Evolutionary conservation across 2,329 filamentous ascomycete species (phyloP).

Genomic region (Penicillium polonicum): DNA sequence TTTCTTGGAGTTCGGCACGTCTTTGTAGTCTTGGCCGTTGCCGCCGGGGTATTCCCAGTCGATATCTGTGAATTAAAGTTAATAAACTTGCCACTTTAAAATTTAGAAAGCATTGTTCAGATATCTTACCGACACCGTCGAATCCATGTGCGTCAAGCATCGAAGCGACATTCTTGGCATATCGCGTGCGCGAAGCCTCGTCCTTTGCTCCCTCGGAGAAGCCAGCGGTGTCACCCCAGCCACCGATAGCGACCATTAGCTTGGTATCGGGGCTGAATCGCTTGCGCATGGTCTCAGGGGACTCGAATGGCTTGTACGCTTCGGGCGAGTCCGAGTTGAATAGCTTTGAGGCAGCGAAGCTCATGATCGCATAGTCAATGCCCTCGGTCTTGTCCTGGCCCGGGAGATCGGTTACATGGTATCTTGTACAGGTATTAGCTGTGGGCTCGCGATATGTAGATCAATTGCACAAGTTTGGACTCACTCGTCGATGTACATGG

Average conservation of each 20-base stretch:
- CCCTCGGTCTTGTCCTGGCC: slow-evolving; percentile 37
- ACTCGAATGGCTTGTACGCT: slow-evolving; percentile 55
- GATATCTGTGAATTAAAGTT: slow-evolving; percentile 49
- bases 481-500: slow-evolving; percentile 52
- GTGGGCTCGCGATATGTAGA: no score
- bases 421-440: slow-evolving; percentile 34
- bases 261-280: slow-evolving; percentile 58
- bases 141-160: slow-evolving; percentile 64
- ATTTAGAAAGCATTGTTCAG: not conserved
- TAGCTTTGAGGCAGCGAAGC: slow-evolving; percentile 53
- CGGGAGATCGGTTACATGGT: slow-evolving; percentile 42
- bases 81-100: slow-evolving; percentile 9
- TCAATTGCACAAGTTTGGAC: slow-evolving; percentile 11
- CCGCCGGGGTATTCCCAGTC: slow-evolving; percentile 66
- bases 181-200: slow-evolving; percentile 54
- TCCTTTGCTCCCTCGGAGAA: slow-evolving; percentile 59
- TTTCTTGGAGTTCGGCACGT: slow-evolving; percentile 59
- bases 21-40: slow-evolving; percentile 68
- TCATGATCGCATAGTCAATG: slow-evolving; percentile 57
- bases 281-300: slow-evolving; percentile 51
- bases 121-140: slow-evolving; percentile 59
- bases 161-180: slow-evolving; percentile 62
- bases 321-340: slow-evolving; percentile 50
- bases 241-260: slow-evolving; percentile 69
- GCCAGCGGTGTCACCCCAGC: slow-evolving; percentile 68